Conservation (phyloP, 148 eudicot genomes). For the Chenopodium suecicum region DNA sequence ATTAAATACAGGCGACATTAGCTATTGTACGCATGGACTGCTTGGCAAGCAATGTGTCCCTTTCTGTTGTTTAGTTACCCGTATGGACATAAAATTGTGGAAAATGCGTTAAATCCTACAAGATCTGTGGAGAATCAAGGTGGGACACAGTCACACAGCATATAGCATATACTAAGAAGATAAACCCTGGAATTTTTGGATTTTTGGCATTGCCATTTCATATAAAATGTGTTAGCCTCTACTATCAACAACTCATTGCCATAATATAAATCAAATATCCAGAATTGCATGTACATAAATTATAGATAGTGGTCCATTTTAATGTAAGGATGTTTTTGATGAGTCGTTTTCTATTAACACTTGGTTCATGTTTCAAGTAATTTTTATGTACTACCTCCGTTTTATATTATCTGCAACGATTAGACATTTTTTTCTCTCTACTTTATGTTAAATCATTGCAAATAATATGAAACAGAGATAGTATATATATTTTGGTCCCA, state of each 20-base stretch:
- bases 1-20: not conserved
- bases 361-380: not conserved
- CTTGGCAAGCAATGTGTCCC: not conserved
- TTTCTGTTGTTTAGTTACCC: not conserved
- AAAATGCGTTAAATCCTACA: conserved; percentile 8
- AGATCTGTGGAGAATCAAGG: conserved; percentile 12
- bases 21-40: not conserved
- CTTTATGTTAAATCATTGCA: no score
- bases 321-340: not conserved
- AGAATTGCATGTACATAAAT: not conserved
- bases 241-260: not conserved
- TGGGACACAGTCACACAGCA: not conserved
- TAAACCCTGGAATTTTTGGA: not conserved
- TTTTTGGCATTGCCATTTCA: not conserved
- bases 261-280: no score
- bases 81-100: not conserved
- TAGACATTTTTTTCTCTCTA: no score
- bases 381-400: no score
- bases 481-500: not conserved
- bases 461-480: no score
- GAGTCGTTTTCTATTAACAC: conserved; percentile 9
- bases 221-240: not conserved
- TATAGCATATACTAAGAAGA: not conserved
- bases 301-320: not conserved
- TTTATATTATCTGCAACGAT: no score